These are phyloP conservation scores for Nannizziopsis barbatae DNA, from an alignment of 2,329 filamentous ascomycete species.

Conservation along the genomic window DNA sequence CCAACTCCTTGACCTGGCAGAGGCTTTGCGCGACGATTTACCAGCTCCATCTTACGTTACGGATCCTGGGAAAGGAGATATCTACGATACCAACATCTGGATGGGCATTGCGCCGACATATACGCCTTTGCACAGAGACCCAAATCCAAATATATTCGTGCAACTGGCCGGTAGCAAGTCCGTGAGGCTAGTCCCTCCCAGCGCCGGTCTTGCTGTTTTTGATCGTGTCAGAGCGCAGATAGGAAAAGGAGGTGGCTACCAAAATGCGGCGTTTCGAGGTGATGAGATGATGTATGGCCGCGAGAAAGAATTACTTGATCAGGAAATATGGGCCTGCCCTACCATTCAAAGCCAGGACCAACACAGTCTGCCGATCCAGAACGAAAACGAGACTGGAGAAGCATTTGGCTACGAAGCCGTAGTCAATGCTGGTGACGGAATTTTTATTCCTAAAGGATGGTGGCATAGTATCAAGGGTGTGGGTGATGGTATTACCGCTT, in stretches of 20 bases:
- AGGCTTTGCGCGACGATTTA: slow-evolving; percentile 51
- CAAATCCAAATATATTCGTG: slow-evolving; percentile 85
- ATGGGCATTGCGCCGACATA: slow-evolving; percentile 76
- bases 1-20: slow-evolving; percentile 57
- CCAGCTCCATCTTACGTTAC: slow-evolving; percentile 55
- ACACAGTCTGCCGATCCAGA: not conserved
- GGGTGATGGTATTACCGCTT: slow-evolving; percentile 47
- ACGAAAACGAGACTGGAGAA: not conserved
- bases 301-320: slow-evolving; percentile 56
- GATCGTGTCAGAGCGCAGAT: slow-evolving; percentile 33
- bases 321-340: slow-evolving; percentile 53
- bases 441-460: slow-evolving; percentile 75
- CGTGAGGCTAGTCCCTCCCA: slow-evolving; percentile 50
- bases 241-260: slow-evolving; percentile 25
- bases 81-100: slow-evolving; percentile 86
- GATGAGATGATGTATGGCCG: slow-evolving; percentile 83
- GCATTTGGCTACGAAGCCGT: slow-evolving; percentile 39
- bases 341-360: not conserved
- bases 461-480: slow-evolving; percentile 72
- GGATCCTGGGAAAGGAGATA: slow-evolving; percentile 59
- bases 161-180: slow-evolving; percentile 65
- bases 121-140: slow-evolving; percentile 83
- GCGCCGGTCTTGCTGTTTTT: slow-evolving; percentile 55
- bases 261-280: slow-evolving; percentile 50
- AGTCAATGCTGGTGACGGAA: slow-evolving; percentile 54